Base-by-base conservation (phyloP, 306 rosid species). In the Prunus padus region DNA sequence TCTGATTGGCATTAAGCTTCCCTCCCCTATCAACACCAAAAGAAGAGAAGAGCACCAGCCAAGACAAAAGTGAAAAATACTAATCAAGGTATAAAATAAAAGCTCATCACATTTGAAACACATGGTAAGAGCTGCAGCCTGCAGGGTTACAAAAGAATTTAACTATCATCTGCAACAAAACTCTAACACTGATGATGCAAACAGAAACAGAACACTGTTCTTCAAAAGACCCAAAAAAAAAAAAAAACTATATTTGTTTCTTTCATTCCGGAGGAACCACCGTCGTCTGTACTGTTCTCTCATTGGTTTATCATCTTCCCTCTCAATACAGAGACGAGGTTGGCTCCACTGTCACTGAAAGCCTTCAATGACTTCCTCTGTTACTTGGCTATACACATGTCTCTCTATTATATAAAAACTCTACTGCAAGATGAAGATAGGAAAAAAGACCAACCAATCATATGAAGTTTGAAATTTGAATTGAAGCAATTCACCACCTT, bases 321-420 rank as follows among this genome's bases (percentile, higher is more conserved):
- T 76, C 78, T 37, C 40, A 75, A 33, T 54, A 31, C 26, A 69
- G 54, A 73, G 83, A 78, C 54, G 80, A 80, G 79, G 80, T 59
- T 75, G 80, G 59, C 80, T 56, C 62, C 61, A 55, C 3, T 4
- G 7, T 87, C 78, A 59, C 73, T 77, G 79, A 76, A 81, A 69
- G 79, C 80, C 83, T 81, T 81, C 75, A 64, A 30, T 71, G 63
- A 78, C 61, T 76, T 76, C 74, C 73, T 63, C 79, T 80, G 80
- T 78, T 59, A 70, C 81, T 84, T 82, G 54, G 82, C 92, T 89
- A 84, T 88, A 80, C 93, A 86, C 77, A 85, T 76, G 18, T 74
- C 19, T 72, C 31, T 73, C 81, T 86, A 71, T 82, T 19, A 62
- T 77, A 33, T 45, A 76, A 82, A 76, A 73, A 75, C 85, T 73